phyloP scores from a whole-genome alignment of 148 eudicot genomes.

The Camellia sinensis region DNA sequence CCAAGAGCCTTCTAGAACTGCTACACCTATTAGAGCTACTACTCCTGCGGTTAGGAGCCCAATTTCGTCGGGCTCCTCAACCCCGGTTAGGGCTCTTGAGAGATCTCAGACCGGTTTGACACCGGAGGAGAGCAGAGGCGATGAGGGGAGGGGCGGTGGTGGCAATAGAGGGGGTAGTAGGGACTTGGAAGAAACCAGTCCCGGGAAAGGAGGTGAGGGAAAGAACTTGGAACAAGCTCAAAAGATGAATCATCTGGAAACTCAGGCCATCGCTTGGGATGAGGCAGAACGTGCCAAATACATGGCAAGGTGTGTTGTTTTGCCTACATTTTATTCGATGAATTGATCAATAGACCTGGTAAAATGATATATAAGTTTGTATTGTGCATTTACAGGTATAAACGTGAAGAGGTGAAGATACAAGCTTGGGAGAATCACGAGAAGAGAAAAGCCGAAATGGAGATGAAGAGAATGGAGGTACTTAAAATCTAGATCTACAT shows the following conservation, averaged over 20 bases:
- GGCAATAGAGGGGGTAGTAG: slow-evolving; percentile 15
- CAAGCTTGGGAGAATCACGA: slow-evolving; percentile 19
- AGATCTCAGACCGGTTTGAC: background rate
- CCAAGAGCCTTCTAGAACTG: slow-evolving; percentile 85
- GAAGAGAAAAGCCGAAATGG: slow-evolving; percentile 13
- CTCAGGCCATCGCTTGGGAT: slow-evolving; percentile 91
- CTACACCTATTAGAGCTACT: slow-evolving; percentile 73
- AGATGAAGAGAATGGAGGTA: slow-evolving; percentile 1
- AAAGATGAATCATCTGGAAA: slow-evolving; percentile 62
- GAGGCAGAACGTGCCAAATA: slow-evolving; percentile 93
- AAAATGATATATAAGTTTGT: background rate
- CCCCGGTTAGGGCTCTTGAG: slow-evolving; percentile 55
- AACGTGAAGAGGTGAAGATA: slow-evolving; percentile 14
- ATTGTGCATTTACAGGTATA: background rate
- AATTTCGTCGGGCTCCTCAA: slow-evolving; percentile 56
- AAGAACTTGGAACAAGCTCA: slow-evolving; percentile 22
- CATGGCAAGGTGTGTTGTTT: slow-evolving; percentile 78
- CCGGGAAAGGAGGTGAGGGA: slow-evolving; percentile 18
- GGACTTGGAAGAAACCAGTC: slow-evolving; percentile 30
- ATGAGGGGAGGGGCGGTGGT: background rate
- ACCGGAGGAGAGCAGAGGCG: background rate
- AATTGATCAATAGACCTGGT: background rate
- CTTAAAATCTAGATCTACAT: background rate
- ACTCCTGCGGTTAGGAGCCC: slow-evolving; percentile 81
- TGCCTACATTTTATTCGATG: background rate